Percentiles rank a stretch among this genome's conserved stretches.
Evolutionary conservation across 75 land plant species (phyloP).

Genomic region (Gnetum montanum): DNA sequence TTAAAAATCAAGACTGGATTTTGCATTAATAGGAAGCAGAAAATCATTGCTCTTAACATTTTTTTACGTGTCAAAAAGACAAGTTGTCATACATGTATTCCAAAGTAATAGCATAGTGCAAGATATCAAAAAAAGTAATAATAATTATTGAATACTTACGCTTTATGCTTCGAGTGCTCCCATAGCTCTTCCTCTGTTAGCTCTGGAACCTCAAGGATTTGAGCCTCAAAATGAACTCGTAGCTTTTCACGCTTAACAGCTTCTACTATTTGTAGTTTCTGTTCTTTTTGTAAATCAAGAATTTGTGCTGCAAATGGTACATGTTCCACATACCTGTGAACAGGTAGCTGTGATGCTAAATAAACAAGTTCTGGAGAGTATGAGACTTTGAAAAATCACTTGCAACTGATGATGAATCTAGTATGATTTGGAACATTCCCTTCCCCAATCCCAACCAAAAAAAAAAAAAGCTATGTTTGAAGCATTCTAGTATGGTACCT

Average conservation of each 20-base stretch:
- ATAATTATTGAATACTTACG: constrained; percentile 55
- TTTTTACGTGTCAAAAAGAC: too few species aligned
- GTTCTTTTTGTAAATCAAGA: constrained; percentile 76
- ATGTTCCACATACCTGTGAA: constrained; percentile 78
- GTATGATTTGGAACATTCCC: too few species aligned
- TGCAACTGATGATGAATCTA: too few species aligned
- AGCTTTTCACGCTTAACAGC: constrained; percentile 56
- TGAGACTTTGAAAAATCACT: not conserved
- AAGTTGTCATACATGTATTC: too few species aligned
- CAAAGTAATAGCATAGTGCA: too few species aligned
- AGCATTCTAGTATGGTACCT: too few species aligned
- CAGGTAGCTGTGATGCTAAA: not conserved
- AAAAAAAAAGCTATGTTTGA: too few species aligned
- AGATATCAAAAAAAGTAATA: too few species aligned
- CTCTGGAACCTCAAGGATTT: constrained; percentile 88
- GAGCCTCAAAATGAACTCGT: constrained; percentile 65
- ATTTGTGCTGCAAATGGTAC: constrained; percentile 91
- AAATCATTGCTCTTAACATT: not conserved
- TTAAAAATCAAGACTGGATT: too few species aligned
- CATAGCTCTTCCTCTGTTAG: constrained; percentile 77
- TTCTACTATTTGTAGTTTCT: constrained; percentile 83
- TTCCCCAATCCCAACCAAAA: too few species aligned
- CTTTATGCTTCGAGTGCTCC: constrained; percentile 77
- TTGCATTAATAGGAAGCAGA: not conserved
- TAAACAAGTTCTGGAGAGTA: not conserved